A percentile compares a stretch with the other conserved stretches of the same genome.
Evolutionary conservation across 495 filamentous ascomycete species (phyloP).

Genomic region (Penicillium simplicissimum): DNA sequence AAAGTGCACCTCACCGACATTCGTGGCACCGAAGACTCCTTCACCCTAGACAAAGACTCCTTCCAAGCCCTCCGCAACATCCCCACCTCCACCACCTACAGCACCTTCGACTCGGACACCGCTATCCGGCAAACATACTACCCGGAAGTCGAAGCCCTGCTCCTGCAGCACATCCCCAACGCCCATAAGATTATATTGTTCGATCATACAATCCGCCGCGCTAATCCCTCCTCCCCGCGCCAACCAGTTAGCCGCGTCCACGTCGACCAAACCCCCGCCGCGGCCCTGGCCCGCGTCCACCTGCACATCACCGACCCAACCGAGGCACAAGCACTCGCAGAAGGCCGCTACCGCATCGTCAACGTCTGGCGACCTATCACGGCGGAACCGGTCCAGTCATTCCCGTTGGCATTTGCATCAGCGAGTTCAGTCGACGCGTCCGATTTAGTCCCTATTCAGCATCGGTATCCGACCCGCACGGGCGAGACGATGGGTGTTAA

Average conservation of each 20-base stretch:
- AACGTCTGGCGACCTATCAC: constrained; percentile 85
- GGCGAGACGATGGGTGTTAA: constrained; percentile 78
- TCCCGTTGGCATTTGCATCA: constrained; percentile 71
- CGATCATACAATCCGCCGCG: constrained; percentile 85
- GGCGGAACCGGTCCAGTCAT: constrained; percentile 64
- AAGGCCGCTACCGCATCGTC: constrained; percentile 72
- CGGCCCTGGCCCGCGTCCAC: constrained; percentile 62
- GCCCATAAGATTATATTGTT: constrained; percentile 69
- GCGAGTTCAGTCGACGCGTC: constrained; percentile 52
- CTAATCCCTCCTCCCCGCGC: constrained; percentile 51
- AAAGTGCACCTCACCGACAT: constrained; percentile 63
- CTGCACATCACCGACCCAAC: constrained; percentile 59
- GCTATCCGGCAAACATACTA: constrained; percentile 72
- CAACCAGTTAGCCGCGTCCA: constrained; percentile 71
- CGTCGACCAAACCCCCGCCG: constrained; percentile 77
- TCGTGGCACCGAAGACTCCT: constrained; percentile 61
- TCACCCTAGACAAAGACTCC: constrained; percentile 70
- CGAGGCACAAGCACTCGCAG: constrained; percentile 57
- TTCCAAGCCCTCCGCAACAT: constrained; percentile 60
- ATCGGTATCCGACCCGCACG: constrained; percentile 69
- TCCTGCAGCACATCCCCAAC: constrained; percentile 62
- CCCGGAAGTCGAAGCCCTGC: constrained; percentile 71
- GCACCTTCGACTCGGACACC: constrained; percentile 63
- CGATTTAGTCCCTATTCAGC: constrained; percentile 71
- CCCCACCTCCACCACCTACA: constrained; percentile 50